Conservation (phyloP, 2,329 filamentous ascomycete species). For the Drechmeria coniospora region DNA sequence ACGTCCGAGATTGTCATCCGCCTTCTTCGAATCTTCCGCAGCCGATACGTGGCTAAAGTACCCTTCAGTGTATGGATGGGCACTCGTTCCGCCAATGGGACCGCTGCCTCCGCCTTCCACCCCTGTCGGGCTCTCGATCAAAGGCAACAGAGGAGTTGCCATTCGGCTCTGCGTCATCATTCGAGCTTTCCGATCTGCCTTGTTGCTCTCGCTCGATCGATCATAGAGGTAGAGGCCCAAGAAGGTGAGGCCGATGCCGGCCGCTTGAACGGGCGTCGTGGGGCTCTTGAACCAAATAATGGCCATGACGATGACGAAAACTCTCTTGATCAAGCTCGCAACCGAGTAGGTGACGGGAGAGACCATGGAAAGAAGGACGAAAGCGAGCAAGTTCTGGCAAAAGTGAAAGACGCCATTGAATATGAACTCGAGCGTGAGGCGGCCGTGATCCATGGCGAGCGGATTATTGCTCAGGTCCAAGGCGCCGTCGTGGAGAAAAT, state of each 20-base stretch:
- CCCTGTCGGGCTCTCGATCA: slow-evolving; percentile 30
- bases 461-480: slow-evolving; percentile 45
- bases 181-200: slow-evolving; percentile 69
- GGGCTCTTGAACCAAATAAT: slow-evolving; percentile 92
- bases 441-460: slow-evolving; percentile 60
- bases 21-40: slow-evolving; percentile 37
- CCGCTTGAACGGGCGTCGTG: slow-evolving; percentile 67
- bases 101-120: not conserved
- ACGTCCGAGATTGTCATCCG: slow-evolving; percentile 30
- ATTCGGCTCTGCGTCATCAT: slow-evolving; percentile 32
- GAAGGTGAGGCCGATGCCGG: slow-evolving; percentile 81
- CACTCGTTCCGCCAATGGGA: slow-evolving; percentile 6
- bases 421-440: slow-evolving; percentile 67
- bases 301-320: slow-evolving; percentile 89
- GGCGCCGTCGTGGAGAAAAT: slow-evolving; percentile 69
- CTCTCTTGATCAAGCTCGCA: slow-evolving; percentile 87
- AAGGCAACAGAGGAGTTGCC: slow-evolving; percentile 46
- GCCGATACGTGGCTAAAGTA: slow-evolving; percentile 21
- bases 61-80: slow-evolving; percentile 30
- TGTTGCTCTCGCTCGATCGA: slow-evolving; percentile 73
- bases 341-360: slow-evolving; percentile 96
- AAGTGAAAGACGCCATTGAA: slow-evolving; percentile 98
- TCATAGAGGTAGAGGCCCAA: slow-evolving; percentile 91
- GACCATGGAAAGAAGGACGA: slow-evolving; percentile 80
- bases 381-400: slow-evolving; percentile 88